Base-by-base conservation (phyloP, 2,329 filamentous ascomycete genomes). In the Curvularia sp. region DNA sequence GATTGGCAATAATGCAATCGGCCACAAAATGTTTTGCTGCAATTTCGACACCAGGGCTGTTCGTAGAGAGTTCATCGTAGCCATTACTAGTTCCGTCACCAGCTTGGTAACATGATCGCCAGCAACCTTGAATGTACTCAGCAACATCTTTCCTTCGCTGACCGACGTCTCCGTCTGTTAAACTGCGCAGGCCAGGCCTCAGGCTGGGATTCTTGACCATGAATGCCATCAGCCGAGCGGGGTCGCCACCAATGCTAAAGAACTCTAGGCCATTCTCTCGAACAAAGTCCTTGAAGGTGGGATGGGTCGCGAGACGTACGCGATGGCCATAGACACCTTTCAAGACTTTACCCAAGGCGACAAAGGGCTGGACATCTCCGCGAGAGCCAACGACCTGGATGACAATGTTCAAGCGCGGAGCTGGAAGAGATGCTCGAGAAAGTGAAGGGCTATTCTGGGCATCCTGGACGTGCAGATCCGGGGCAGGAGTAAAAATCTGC, bases 291-390 rank as follows among this genome's bases (percentile, higher is more conserved):
- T 58, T 50, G 56, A 71, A 67, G 6, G 50, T 34, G 25, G 50
- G 50, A 32, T 74, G 71, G 6, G 71, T 73, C 21, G 69, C 69
- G 18, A 74, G 34, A 15, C 71, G 65, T 19, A 74, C 64, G 13
- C 70, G 65, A 60, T 74, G 71, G 1, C 69, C 69, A 32, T 72
- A 67, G 30, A 34, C 30, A 9, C 48, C 49, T 38, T 80, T 72
- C 0, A 87, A 67, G 12, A 80, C 79, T 30, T 78, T 80, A 0
- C 83, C 86, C 1, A 88, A 75, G 0, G 85, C 83, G 49, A 88
- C 76, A 53, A 88, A 87, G 0, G 85, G 85, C 57, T 88, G 85
- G 0, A 86, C 82, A 66, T 86, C 84, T 10, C 84, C 84, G 27
- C 81, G 76, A 5, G 75, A 79, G 15, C 81, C 81, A 0, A 86